Evolutionary conservation across 148 eudicot species (phyloP).

Genomic region (Salicornia ramosissima): DNA sequence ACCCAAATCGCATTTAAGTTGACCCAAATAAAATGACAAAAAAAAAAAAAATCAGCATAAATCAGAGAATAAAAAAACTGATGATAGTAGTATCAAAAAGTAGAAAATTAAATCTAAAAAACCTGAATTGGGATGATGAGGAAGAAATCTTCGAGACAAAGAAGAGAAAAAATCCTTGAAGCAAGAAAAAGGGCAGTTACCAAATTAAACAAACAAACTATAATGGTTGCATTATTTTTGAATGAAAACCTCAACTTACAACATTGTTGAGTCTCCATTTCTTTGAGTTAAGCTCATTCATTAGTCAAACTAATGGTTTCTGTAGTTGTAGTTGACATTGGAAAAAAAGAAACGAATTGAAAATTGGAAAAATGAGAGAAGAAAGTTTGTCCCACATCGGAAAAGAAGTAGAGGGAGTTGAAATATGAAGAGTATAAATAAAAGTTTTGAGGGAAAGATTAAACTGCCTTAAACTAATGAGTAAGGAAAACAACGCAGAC

Average conservation of each 20-base stretch:
- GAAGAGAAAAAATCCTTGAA: slow-evolving; percentile 56
- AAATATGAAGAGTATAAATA: not conserved
- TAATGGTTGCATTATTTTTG: slow-evolving; percentile 68
- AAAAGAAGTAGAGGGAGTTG: no score
- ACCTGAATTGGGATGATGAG: slow-evolving; percentile 42
- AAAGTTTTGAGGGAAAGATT: rapidly evolving
- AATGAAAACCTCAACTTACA: slow-evolving; percentile 47
- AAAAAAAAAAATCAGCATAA: no score
- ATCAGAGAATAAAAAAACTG: no score
- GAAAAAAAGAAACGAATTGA: no score
- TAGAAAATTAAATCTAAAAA: not conserved
- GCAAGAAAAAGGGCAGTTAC: slow-evolving; percentile 53
- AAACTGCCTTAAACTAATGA: slow-evolving; percentile 97
- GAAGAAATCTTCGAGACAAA: slow-evolving; percentile 26
- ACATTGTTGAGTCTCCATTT: slow-evolving; percentile 37
- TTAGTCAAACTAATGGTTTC: not conserved
- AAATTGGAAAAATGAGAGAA: no score
- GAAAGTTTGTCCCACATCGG: slow-evolving; percentile 28
- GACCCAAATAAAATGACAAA: no score
- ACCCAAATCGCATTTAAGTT: no score
- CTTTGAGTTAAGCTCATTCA: not conserved
- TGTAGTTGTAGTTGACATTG: slow-evolving; percentile 9
- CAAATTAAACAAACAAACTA: slow-evolving; percentile 59
- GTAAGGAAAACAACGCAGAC: slow-evolving; percentile 99
- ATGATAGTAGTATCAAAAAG: not conserved